Evolutionary conservation across 2,329 filamentous ascomycete species (phyloP), one percentile per base, ranked within the genome.

Genomic region (Rutstroemia sydowiana): DNA sequence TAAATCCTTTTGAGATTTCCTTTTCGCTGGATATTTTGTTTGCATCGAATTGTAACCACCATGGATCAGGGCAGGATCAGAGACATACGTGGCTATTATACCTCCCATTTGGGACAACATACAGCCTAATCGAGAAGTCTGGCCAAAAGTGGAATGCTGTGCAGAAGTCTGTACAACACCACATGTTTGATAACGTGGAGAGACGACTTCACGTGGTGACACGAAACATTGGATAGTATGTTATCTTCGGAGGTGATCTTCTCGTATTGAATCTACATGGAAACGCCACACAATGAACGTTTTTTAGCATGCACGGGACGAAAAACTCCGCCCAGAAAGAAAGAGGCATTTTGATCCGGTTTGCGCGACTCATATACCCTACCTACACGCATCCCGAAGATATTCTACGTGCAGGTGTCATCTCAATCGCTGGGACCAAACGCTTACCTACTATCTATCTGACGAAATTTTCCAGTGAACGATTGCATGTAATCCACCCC

Each of bases 131-230:
- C n/a, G 46, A 36, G 20, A 26, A 34, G 31, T 14, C 18, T 34
- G 28, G 4, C 46, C 37, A 14, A 37, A 43, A 42, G 5, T 32
- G 30, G 39, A 18, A 23, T 30, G 13, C 11, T 20, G 37, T 20
- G 32, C 47, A 14, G 20, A 23, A 7, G 16, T 41, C 31, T 2
- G 36, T 43, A 16, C n/a, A 28, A 49, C 8, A 26, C 23, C n/a
- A 49, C 36, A 20, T 43, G 30, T 26, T 36, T 34, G 28, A 49
- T 49, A 49, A 49, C 47, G 47, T 49, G 47, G 47, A 49, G 32
- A 32, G 9, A 20, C 3, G 6, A 9, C 13, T 28, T 34, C 28
- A 43, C 39, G 37, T 43, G 46, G 46, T 48, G 37, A 42, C 16
- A 48, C 45, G 36, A 48, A 21, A 32, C 9, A 9, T 8, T n/a